Base-by-base conservation (phyloP, 176 grass and related monocot species). In the Eragrostis curvula region DNA sequence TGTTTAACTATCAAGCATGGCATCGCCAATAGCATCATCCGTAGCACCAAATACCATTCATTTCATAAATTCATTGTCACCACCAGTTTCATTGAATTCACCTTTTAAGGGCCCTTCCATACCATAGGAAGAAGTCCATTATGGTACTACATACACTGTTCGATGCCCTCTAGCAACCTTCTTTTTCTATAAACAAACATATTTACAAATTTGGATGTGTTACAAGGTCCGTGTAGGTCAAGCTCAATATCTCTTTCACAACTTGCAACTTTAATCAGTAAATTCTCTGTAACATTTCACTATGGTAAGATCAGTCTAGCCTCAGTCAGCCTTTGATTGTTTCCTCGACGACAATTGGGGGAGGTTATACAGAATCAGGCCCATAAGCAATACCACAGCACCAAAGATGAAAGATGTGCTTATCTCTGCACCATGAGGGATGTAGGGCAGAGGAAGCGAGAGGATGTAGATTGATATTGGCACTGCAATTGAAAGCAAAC, bases 391-490 rank as follows among this genome's bases (percentile, higher is more conserved):
- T 70, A 97, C 66, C 9, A 66, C 42, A 42, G 69, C 78, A 13
- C 95, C 95, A 29, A 91, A 7, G 29, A 92, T 79, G 73, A 97
- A 94, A 76, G 78, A 89, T 6, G 30, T 21, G 61, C 74, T 92
- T 64, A 97, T 73, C 12, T 71, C 75, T 53, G 92, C 32, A 0
- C 88, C 90, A 75, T 91, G 85, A 60, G 92, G 92, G 23, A 94
- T 89, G 76, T 97, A 94, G 21, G 92, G 92, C 74, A 97, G 86
- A 73, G 92, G 92, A 74, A 94, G 90, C 16, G 95, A 94, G 32
- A 94, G 86, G 66, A 97, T 68, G 48, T 92, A 97, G 73, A 97
- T 94, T 65, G 95, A 89, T 81, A 91, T 85, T 41, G 95, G 92
- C 69, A 97, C 95, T 97, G 86, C 66, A 88, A 36, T 65, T 43